phyloP scores from a whole-genome alignment of 345 rosid genomes.

The Lepidium aucheri region DNA sequence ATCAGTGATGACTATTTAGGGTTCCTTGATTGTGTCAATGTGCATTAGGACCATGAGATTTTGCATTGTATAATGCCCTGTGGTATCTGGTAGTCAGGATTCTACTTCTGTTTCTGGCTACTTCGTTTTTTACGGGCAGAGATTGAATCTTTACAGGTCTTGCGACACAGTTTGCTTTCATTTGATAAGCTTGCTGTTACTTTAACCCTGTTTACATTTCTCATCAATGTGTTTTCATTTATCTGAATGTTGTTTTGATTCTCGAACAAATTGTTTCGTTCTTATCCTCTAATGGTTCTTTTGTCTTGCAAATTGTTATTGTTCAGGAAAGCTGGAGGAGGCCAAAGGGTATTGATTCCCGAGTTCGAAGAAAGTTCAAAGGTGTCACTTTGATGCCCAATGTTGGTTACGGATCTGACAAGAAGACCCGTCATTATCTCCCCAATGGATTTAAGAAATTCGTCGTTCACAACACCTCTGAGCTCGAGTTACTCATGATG shows the following conservation, averaged over 20 bases:
- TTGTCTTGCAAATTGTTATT: neutral
- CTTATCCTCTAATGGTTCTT: neutral
- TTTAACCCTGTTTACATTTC: slow-evolving; percentile 26
- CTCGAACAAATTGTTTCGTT: neutral
- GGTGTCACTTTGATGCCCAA: slow-evolving; percentile 82
- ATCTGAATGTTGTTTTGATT: neutral
- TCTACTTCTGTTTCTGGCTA: slow-evolving; percentile 42
- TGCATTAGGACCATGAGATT: neutral
- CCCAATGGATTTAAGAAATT: slow-evolving; percentile 83
- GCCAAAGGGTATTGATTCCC: slow-evolving; percentile 84
- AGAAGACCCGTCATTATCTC: slow-evolving; percentile 73
- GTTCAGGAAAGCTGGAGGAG: slow-evolving; percentile 71
- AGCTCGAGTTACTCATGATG: slow-evolving; percentile 84
- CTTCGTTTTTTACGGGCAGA: slow-evolving; percentile 69
- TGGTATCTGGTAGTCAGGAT: slow-evolving; percentile 79
- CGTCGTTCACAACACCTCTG: slow-evolving; percentile 60
- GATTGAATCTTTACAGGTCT: slow-evolving; percentile 38
- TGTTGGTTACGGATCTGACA: slow-evolving; percentile 75
- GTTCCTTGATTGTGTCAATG: slow-evolving; percentile 26
- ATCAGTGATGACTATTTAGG: neutral
- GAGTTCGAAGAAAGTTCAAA: slow-evolving; percentile 79
- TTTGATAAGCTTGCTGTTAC: slow-evolving; percentile 27
- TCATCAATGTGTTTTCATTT: neutral
- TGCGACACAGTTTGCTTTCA: slow-evolving; percentile 37
- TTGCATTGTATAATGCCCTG: slow-evolving; percentile 33